Percentiles rank a stretch among this genome's conserved stretches.
Evolutionary conservation across 345 rosid species (phyloP).

Genomic region (Citrus medica): DNA sequence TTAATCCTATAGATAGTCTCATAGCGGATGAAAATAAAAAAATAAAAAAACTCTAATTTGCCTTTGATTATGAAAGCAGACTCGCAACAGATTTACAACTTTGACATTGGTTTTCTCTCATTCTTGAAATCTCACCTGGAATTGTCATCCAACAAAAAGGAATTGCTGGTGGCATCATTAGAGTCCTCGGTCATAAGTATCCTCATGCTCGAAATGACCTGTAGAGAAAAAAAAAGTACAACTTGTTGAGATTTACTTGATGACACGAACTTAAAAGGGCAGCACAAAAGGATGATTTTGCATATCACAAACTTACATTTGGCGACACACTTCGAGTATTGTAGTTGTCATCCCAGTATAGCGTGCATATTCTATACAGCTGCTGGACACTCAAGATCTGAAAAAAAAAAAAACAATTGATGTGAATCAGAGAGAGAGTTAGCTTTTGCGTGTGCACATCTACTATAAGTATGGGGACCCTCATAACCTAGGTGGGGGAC

Average conservation of each 20-base stretch:
- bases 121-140: slow-evolving; percentile 53
- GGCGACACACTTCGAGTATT: slow-evolving; percentile 94
- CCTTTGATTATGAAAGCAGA: background rate
- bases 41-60: background rate
- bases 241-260: slow-evolving; percentile 5
- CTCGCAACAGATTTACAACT: background rate
- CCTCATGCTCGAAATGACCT: slow-evolving; percentile 99
- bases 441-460: too few relatives aligned
- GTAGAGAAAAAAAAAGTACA: slow-evolving; percentile 3
- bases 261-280: background rate
- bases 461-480: background rate
- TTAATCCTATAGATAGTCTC: background rate
- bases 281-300: background rate
- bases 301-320: slow-evolving; percentile 43
- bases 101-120: background rate
- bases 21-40: background rate
- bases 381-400: slow-evolving; percentile 97
- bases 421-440: background rate
- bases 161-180: slow-evolving; percentile 71
- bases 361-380: slow-evolving; percentile 90
- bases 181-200: slow-evolving; percentile 97
- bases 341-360: slow-evolving; percentile 98
- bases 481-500: background rate
- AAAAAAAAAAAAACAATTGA: background rate
- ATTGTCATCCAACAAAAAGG: slow-evolving; percentile 93